Evolutionary conservation across 2,329 filamentous ascomycete genomes (phyloP).

Genomic region (Exophiala aquamarina): DNA sequence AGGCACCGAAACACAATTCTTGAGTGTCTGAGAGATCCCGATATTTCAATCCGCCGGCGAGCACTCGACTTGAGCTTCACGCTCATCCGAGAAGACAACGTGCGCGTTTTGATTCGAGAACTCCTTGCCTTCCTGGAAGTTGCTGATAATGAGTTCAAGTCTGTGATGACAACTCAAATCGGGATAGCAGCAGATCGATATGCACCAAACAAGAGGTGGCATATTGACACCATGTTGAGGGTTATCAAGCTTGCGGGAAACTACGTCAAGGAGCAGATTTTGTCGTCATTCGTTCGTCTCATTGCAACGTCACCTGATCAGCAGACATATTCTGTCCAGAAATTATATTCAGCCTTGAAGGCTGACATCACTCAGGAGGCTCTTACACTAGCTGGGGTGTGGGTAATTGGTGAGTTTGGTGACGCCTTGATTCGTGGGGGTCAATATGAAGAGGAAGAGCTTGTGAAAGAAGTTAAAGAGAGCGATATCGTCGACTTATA

Average conservation of each 20-base stretch:
- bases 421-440: slow-evolving; percentile 86
- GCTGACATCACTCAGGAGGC: slow-evolving; percentile 98
- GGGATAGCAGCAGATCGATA: slow-evolving; percentile 95
- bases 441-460: slow-evolving; percentile 90
- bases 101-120: slow-evolving; percentile 89
- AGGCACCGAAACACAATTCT: slow-evolving; percentile 96
- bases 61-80: slow-evolving; percentile 98
- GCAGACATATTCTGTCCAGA: slow-evolving; percentile 95
- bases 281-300: slow-evolving; percentile 93
- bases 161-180: slow-evolving; percentile 97
- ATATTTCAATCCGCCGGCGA: slow-evolving; percentile 94
- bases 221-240: slow-evolving; percentile 94
- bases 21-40: slow-evolving; percentile 91
- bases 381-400: slow-evolving; percentile 85
- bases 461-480: slow-evolving; percentile 79
- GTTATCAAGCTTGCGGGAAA: slow-evolving; percentile 92
- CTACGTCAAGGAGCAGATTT: slow-evolving; percentile 95
- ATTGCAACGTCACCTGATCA: slow-evolving; percentile 93
- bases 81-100: slow-evolving; percentile 94
- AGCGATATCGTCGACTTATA: slow-evolving; percentile 93
- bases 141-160: slow-evolving; percentile 97
- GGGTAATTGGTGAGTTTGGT: slow-evolving; percentile 97
- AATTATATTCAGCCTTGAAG: slow-evolving; percentile 85
- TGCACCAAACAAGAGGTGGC: slow-evolving; percentile 96
- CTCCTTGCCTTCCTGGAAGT: slow-evolving; percentile 93